Percentiles rank a stretch among this genome's conserved stretches.
Conservation (phyloP, 2,329 filamentous ascomycete genomes). For the Xylariaceae sp. region DNA sequence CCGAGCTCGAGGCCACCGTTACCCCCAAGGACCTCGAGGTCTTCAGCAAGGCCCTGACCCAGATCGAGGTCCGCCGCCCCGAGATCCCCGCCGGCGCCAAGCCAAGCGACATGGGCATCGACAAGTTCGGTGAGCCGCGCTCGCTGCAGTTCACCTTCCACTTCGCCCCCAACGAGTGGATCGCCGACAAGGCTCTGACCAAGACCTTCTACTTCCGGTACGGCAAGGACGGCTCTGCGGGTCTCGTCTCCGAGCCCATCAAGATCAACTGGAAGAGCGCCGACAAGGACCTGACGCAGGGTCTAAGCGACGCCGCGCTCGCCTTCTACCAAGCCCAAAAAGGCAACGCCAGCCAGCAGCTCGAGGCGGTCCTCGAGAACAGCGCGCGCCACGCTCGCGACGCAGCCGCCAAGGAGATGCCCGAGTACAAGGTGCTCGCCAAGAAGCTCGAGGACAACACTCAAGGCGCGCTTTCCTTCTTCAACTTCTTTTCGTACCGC, state of each 20-base stretch:
- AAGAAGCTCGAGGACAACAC: slow-evolving; percentile 22
- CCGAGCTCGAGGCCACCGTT: slow-evolving; percentile 62
- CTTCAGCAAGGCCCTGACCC: slow-evolving; percentile 52
- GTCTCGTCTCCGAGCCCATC: slow-evolving; percentile 63
- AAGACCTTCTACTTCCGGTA: slow-evolving; percentile 67
- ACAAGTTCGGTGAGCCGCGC: slow-evolving; percentile 54
- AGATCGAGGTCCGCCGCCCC: slow-evolving; percentile 46
- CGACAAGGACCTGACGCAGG: slow-evolving; percentile 60
- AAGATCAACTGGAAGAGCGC: slow-evolving; percentile 60
- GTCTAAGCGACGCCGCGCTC: slow-evolving; percentile 57
- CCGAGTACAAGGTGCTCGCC: slow-evolving; percentile 25
- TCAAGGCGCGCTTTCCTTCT: slow-evolving; percentile 54
- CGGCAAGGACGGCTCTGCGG: slow-evolving; percentile 52
- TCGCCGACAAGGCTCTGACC: slow-evolving; percentile 55
- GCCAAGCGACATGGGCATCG: slow-evolving; percentile 31
- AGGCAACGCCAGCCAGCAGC: slow-evolving; percentile 33
- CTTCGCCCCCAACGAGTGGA: slow-evolving; percentile 60
- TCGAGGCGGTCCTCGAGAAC: slow-evolving; percentile 30
- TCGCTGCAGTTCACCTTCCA: slow-evolving; percentile 52
- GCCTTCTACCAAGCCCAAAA: slow-evolving; percentile 55
- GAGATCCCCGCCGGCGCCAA: slow-evolving; percentile 35
- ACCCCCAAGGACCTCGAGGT: slow-evolving; percentile 56
- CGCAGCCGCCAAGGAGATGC: slow-evolving; percentile 23
- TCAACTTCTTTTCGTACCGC: slow-evolving; percentile 66
- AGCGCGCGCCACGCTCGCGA: slow-evolving; percentile 26